A percentile compares a stretch with the other conserved stretches of the same genome.
phyloP scores from a whole-genome alignment of 192 early-diverging fungal genomes.

The Coemansia sp. region DNA sequence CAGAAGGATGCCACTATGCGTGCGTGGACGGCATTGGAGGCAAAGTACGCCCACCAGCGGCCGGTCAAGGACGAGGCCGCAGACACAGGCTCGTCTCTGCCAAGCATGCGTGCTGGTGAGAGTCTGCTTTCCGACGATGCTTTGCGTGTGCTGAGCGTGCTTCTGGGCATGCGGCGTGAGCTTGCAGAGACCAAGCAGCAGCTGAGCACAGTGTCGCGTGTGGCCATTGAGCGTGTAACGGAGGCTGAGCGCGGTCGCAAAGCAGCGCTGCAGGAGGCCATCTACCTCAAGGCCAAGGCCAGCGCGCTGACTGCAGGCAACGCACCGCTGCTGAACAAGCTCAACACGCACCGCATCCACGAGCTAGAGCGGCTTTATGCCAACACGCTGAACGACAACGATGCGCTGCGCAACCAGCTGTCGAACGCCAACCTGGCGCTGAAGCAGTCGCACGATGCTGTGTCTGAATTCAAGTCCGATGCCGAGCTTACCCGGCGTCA shows the following conservation, averaged over 20 bases:
- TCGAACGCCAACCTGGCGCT: constrained; percentile 41
- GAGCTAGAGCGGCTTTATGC: constrained; percentile 55
- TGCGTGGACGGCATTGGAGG: constrained; percentile 26
- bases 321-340: constrained; percentile 33
- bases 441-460: constrained; percentile 46
- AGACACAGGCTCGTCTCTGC: constrained; percentile 7
- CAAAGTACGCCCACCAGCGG: constrained; percentile 38
- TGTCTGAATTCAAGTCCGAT: constrained; percentile 36
- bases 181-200: constrained; percentile 51
- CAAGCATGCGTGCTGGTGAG: constrained; percentile 12
- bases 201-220: constrained; percentile 46
- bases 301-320: constrained; percentile 40
- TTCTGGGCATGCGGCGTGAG: constrained; percentile 48
- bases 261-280: constrained; percentile 56
- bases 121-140: constrained; percentile 18
- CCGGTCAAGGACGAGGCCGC: constrained; percentile 2
- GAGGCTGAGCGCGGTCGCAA: constrained; percentile 56
- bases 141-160: constrained; percentile 31
- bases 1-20: constrained; percentile 20
- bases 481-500: constrained; percentile 38
- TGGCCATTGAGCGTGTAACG: constrained; percentile 50
- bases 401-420: constrained; percentile 50
- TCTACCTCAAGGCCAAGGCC: constrained; percentile 55
- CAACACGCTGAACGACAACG: constrained; percentile 54
- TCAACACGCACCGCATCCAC: constrained; percentile 41